phyloP scores from a whole-genome alignment of 495 filamentous ascomycete genomes.

The Podospora pseudopauciseta region DNA sequence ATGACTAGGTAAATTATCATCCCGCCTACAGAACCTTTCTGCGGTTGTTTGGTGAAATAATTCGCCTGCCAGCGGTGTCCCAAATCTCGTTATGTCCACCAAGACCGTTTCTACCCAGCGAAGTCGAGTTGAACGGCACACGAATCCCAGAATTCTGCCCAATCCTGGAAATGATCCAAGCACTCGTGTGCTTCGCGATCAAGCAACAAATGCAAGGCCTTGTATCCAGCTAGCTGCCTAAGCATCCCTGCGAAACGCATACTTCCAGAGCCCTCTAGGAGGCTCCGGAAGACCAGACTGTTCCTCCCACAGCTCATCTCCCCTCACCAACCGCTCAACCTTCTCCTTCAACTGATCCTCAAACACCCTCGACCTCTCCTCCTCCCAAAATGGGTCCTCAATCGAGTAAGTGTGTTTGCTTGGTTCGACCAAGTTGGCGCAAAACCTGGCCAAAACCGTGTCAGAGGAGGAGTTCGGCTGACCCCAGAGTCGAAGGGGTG shows the following conservation, averaged over 20 bases:
- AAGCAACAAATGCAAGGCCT: no score
- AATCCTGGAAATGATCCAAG: no score
- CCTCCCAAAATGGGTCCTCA: not conserved
- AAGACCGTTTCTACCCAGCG: no score
- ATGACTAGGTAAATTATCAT: no score
- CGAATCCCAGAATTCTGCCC: no score
- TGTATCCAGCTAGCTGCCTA: not conserved
- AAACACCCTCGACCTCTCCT: not conserved
- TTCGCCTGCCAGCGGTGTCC: no score
- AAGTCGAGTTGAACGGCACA: no score
- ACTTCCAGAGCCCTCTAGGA: not conserved
- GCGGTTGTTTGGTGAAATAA: no score
- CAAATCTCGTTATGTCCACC: no score
- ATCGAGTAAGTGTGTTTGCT: not conserved
- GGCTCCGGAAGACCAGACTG: not conserved
- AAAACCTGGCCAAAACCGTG: not conserved
- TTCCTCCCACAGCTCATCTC: not conserved
- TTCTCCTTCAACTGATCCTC: not conserved
- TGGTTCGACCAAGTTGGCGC: not conserved
- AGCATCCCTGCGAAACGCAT: not conserved
- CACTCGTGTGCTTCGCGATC: no score
- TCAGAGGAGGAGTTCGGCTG: not conserved
- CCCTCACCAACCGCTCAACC: not conserved
- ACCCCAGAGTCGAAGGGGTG: not conserved
- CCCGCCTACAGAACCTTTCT: no score